Evolutionary conservation across 441 rosid genomes (phyloP).

Genomic region (Gossypium gossypioides): DNA sequence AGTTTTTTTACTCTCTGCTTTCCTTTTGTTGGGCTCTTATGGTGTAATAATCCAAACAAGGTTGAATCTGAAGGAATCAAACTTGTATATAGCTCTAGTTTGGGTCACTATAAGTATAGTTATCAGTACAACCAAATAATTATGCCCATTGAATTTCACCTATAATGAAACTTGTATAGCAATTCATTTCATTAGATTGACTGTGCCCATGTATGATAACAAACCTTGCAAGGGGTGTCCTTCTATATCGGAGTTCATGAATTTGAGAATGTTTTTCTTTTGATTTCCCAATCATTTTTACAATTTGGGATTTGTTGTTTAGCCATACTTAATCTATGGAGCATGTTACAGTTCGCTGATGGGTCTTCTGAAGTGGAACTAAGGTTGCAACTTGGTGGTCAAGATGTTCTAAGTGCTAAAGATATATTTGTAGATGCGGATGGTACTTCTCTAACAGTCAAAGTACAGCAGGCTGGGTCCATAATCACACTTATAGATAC

Average conservation of each 20-base stretch:
- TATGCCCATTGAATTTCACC: background rate
- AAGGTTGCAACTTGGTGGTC: slow-evolving; percentile 41
- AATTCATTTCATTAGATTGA: background rate
- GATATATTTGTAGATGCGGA: slow-evolving; percentile 76
- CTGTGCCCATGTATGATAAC: background rate
- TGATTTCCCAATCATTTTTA: background rate
- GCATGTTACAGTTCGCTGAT: slow-evolving; percentile 59
- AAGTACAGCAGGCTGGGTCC: slow-evolving; percentile 43
- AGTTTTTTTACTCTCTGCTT: background rate
- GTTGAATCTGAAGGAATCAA: background rate
- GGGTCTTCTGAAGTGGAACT: slow-evolving; percentile 71
- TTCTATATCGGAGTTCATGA: background rate
- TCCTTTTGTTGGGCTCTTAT: background rate
- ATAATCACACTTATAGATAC: slow-evolving; percentile 55
- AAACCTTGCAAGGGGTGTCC: background rate
- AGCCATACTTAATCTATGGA: background rate
- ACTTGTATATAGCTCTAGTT: background rate
- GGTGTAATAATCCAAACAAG: background rate
- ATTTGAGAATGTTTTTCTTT: background rate
- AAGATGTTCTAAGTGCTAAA: slow-evolving; percentile 37
- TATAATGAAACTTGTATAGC: background rate
- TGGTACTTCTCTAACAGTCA: slow-evolving; percentile 45
- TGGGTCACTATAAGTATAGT: background rate
- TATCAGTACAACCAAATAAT: background rate
- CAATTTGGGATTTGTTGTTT: background rate